phyloP scores from a whole-genome alignment of 192 early-diverging fungal genomes.

The Coemansia sp. region DNA sequence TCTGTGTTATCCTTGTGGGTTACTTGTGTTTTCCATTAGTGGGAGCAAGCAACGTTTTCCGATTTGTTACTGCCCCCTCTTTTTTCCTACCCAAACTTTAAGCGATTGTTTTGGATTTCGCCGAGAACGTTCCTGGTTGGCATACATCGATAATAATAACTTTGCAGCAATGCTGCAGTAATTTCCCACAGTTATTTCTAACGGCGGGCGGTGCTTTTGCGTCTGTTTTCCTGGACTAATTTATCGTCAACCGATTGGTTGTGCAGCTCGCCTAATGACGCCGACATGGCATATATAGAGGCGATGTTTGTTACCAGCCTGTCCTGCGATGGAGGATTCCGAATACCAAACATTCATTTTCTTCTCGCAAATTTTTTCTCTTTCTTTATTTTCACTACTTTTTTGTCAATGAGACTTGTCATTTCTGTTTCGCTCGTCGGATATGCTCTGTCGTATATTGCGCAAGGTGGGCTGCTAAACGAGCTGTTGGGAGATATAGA shows the following conservation, averaged over 20 bases:
- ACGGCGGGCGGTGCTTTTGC: not conserved
- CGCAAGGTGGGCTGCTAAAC: slow-evolving; percentile 27
- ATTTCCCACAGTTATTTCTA: not conserved
- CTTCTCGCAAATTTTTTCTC: not conserved
- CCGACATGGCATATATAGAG: not conserved
- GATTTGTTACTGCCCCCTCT: not conserved
- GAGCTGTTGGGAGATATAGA: slow-evolving; percentile 30
- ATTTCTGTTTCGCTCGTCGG: slow-evolving; percentile 11
- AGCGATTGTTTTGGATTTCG: not conserved
- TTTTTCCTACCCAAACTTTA: not conserved
- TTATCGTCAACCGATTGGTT: not conserved
- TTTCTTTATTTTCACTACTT: not conserved
- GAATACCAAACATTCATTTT: not conserved
- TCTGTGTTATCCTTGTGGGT: not conserved
- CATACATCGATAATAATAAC: not conserved
- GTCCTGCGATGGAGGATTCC: not conserved
- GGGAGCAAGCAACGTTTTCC: not conserved
- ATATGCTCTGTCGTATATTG: not conserved
- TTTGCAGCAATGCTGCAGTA: not conserved
- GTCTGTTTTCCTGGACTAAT: not conserved
- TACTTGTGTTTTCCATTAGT: not conserved
- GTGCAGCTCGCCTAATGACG: not conserved
- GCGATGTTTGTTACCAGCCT: not conserved
- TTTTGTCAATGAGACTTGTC: slow-evolving; percentile 12
- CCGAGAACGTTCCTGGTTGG: not conserved